These are phyloP conservation scores for Pseudophaeomoniella oleicola DNA, from an alignment of 2,329 filamentous ascomycete species.

Conservation along the genomic window DNA sequence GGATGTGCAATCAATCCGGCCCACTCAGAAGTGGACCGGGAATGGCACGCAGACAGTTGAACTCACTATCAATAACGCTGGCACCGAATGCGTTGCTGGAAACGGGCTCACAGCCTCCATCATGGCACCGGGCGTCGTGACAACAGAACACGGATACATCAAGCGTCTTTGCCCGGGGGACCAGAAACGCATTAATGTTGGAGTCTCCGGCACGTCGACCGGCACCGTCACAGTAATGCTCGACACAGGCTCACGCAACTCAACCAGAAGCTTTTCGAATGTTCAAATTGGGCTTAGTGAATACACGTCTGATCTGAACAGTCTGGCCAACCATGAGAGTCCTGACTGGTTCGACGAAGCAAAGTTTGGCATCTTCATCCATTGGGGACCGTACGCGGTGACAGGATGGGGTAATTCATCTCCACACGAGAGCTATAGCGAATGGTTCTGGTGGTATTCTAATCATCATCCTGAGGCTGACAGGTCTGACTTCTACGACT, in stretches of 20 bases:
- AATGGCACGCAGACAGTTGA: conserved; percentile 26
- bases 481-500: conserved; percentile 24
- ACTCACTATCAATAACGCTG: conserved; percentile 22
- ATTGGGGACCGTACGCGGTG: conserved; percentile 43
- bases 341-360: conserved; percentile 40
- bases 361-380: conserved; percentile 48
- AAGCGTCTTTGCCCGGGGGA: conserved; percentile 26
- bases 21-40: conserved; percentile 25
- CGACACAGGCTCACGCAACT: not conserved
- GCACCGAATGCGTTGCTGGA: conserved; percentile 19
- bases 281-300: conserved; percentile 3
- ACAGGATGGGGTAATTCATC: conserved; percentile 37
- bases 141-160: conserved; percentile 19
- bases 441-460: conserved; percentile 16
- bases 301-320: conserved; percentile 4
- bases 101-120: conserved; percentile 20
- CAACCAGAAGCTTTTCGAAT: not conserved
- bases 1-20: conserved; percentile 23
- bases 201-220: conserved; percentile 16
- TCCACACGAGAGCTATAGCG: conserved; percentile 23
- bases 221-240: conserved; percentile 18
- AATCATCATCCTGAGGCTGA: not conserved
- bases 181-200: conserved; percentile 21
- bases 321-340: conserved; percentile 21
- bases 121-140: conserved; percentile 17